These are phyloP conservation scores for Solanum appendiculatum DNA, from an alignment of 257 asterid genomes.

Conservation along the genomic window DNA sequence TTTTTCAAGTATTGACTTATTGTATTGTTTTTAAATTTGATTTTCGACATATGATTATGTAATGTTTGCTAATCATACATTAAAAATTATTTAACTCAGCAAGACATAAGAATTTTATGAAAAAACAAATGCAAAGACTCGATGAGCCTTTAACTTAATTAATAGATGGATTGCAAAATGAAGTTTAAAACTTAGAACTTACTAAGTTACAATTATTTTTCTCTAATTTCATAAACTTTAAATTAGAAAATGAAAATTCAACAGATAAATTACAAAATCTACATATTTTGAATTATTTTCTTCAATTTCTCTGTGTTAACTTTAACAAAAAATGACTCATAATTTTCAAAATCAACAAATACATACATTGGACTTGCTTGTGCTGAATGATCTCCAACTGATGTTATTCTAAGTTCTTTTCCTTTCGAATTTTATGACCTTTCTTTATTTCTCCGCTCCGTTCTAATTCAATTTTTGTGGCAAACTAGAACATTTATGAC, in stretches of 20 bases:
- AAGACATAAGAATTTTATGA: not conserved
- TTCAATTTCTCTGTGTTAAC: not conserved
- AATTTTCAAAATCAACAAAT: not conserved
- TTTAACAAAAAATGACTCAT: not conserved
- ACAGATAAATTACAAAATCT: not conserved
- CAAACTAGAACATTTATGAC: not conserved
- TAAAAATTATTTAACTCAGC: not conserved
- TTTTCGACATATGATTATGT: not conserved
- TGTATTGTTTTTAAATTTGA: not conserved
- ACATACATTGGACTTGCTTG: not conserved
- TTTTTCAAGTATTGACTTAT: not conserved
- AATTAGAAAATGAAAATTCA: not conserved
- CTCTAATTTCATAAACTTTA: not conserved
- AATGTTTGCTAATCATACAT: not conserved
- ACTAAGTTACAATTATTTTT: not conserved
- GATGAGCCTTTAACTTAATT: not conserved
- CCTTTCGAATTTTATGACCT: not conserved
- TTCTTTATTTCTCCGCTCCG: not conserved
- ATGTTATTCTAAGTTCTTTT: not conserved
- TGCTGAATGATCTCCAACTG: not conserved
- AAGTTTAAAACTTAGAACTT: not conserved
- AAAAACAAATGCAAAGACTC: not conserved
- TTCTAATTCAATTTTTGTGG: not conserved
- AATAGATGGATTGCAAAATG: not conserved
- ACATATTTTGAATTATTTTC: not conserved